Conservation (phyloP, 1,284 basidiomycete species). For the Fistulina hepatica region DNA sequence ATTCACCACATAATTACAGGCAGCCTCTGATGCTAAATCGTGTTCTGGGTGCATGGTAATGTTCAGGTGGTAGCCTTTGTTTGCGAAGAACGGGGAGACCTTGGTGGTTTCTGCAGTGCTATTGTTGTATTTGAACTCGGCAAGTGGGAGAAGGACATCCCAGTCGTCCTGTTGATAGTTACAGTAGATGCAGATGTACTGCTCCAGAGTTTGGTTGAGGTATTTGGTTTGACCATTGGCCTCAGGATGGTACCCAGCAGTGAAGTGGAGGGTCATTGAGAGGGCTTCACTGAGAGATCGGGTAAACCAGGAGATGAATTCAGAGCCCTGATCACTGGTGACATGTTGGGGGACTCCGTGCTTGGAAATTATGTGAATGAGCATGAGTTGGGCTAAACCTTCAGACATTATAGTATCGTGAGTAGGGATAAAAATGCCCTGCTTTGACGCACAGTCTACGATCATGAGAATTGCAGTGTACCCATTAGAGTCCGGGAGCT, state of each 20-base stretch:
- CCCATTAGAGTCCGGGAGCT: constrained; percentile 22
- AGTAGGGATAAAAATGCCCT: constrained; percentile 22
- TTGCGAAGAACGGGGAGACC: too few species aligned
- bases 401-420: constrained; percentile 20
- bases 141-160: constrained; percentile 23
- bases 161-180: constrained; percentile 30
- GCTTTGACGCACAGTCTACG: constrained; percentile 27
- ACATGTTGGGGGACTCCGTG: constrained; percentile 20
- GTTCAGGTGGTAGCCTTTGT: too few species aligned
- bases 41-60: too few species aligned
- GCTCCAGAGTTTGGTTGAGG: constrained; percentile 33
- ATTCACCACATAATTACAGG: too few species aligned
- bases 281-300: constrained; percentile 14
- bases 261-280: constrained; percentile 12
- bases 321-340: constrained; percentile 20
- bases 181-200: constrained; percentile 24
- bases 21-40: too few species aligned
- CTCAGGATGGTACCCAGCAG: constrained; percentile 28
- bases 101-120: too few species aligned
- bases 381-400: constrained; percentile 19
- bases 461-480: constrained; percentile 27
- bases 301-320: constrained; percentile 22
- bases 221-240: constrained; percentile 34
- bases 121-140: constrained; percentile 34
- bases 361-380: constrained; percentile 19